Conservation (phyloP, 805 yeast genomes). For the Candida multigemmis region DNA sequence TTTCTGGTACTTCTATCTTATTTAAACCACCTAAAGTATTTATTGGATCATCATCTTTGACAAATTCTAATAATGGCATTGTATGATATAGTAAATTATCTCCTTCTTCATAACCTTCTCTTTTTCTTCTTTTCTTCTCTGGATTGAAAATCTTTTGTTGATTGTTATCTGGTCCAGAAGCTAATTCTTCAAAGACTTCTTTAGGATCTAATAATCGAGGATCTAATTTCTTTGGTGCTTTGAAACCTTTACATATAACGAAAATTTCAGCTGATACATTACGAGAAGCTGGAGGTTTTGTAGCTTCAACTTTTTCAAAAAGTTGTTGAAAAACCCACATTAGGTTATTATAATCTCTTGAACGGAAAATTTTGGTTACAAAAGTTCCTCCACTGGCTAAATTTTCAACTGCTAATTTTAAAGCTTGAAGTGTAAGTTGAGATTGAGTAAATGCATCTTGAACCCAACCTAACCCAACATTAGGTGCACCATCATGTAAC, state of each 20-base stretch:
- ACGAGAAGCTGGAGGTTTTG: constrained; percentile 98
- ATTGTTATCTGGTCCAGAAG: constrained; percentile 57
- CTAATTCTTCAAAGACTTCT: constrained; percentile 89
- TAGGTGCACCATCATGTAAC: constrained; percentile 99
- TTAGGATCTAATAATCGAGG: constrained; percentile 87
- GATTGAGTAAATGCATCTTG: constrained; percentile 99
- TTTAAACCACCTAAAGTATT: constrained; percentile 68
- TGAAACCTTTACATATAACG: constrained; percentile 92
- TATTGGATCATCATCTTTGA: constrained; percentile 76
- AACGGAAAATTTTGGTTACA: constrained; percentile 93
- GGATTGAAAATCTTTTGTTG: constrained; percentile 95
- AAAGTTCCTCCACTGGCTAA: constrained; percentile 87
- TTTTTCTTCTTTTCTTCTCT: constrained; percentile 77
- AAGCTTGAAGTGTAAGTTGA: constrained; percentile 87
- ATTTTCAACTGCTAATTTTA: constrained; percentile 90
- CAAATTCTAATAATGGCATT: constrained; percentile 70
- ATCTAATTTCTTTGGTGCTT: constrained; percentile 92
- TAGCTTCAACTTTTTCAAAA: constrained; percentile 95
- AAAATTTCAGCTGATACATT: constrained; percentile 98
- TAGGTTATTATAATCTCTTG: constrained; percentile 95
- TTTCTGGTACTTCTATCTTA: constrained; percentile 49
- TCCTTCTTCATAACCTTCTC: constrained; percentile 97
- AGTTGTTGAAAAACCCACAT: constrained; percentile 97
- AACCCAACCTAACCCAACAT: constrained; percentile 99
- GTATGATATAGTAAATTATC: constrained; percentile 67